phyloP scores from a whole-genome alignment of 2,329 filamentous ascomycete genomes.

The Colletotrichum euphorbiae region DNA sequence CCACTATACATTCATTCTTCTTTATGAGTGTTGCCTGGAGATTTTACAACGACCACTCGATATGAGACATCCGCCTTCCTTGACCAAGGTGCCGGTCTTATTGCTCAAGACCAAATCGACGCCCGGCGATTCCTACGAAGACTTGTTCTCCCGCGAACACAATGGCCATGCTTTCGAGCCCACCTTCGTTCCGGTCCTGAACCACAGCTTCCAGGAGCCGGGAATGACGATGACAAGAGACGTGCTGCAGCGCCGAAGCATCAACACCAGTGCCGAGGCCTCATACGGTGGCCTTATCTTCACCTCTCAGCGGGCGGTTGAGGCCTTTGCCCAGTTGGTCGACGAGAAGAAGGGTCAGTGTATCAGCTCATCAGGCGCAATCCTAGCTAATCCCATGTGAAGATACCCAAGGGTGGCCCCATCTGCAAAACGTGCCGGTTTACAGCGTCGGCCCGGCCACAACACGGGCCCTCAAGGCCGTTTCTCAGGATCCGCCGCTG shows the following conservation, averaged over 20 bases:
- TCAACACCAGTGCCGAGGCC: slow-evolving; percentile 51
- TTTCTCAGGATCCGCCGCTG: slow-evolving; percentile 62
- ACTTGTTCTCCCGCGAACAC: slow-evolving; percentile 67
- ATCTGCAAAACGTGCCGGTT: slow-evolving; percentile 68
- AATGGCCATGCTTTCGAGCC: slow-evolving; percentile 66
- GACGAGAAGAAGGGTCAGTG: slow-evolving; percentile 59
- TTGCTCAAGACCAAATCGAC: slow-evolving; percentile 82
- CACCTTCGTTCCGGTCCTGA: slow-evolving; percentile 80
- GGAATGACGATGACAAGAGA: slow-evolving; percentile 66
- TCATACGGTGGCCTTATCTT: slow-evolving; percentile 84
- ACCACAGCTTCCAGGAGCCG: slow-evolving; percentile 73
- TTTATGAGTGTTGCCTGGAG: too few relatives aligned
- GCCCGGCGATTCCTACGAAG: slow-evolving; percentile 78
- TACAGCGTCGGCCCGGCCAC: slow-evolving; percentile 88
- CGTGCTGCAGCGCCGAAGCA: slow-evolving; percentile 58
- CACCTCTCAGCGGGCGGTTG: slow-evolving; percentile 85
- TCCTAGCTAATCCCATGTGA: slow-evolving; percentile 20
- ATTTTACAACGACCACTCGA: neutral
- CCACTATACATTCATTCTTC: too few relatives aligned
- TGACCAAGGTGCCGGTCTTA: slow-evolving; percentile 66
- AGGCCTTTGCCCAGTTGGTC: slow-evolving; percentile 77
- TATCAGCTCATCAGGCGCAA: neutral
- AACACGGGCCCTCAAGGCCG: slow-evolving; percentile 75
- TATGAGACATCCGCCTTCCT: slow-evolving; percentile 28
- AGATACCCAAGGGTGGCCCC: slow-evolving; percentile 56